A percentile compares a stretch with the other conserved stretches of the same genome.
Conservation (phyloP, 306 rosid species). For the Quercus engelmannii region DNA sequence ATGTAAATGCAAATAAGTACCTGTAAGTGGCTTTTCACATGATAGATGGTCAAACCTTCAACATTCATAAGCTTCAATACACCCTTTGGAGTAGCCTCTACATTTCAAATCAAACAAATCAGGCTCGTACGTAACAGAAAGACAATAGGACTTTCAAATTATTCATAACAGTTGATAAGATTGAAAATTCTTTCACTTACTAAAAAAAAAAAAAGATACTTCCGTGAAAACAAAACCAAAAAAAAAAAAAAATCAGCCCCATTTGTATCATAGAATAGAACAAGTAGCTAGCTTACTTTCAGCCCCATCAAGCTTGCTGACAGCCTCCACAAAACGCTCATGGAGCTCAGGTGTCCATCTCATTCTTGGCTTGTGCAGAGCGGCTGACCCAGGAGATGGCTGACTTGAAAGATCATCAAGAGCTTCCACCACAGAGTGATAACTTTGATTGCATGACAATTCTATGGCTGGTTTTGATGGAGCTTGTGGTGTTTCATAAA, state of each 20-base stretch:
- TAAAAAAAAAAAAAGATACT: too few species aligned
- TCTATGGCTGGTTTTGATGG: constrained; percentile 17
- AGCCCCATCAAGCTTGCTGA: constrained; percentile 37
- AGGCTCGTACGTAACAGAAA: not conserved
- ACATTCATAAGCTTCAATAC: constrained; percentile 37
- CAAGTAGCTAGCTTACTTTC: constrained; percentile 27
- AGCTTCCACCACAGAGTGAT: constrained; percentile 8
- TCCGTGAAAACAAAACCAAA: too few species aligned
- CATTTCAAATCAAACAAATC: constrained; percentile 15
- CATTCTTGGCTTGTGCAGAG: constrained; percentile 34
- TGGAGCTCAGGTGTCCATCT: constrained; percentile 47
- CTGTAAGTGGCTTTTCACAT: constrained; percentile 51
- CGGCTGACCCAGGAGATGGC: constrained; percentile 30
- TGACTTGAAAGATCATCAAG: constrained; percentile 18
- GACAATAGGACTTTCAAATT: not conserved
- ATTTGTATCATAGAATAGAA: not conserved
- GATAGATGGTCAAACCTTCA: constrained; percentile 40
- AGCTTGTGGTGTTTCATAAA: constrained; percentile 25
- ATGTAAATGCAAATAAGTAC: constrained; percentile 10
- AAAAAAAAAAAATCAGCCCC: not conserved
- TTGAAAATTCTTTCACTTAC: not conserved
- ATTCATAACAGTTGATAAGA: not conserved
- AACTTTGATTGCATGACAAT: constrained; percentile 15
- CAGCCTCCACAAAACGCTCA: constrained; percentile 40
- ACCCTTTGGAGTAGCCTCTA: constrained; percentile 50